phyloP scores from a whole-genome alignment of 257 asterid genomes.

The Primulina eburnea region DNA sequence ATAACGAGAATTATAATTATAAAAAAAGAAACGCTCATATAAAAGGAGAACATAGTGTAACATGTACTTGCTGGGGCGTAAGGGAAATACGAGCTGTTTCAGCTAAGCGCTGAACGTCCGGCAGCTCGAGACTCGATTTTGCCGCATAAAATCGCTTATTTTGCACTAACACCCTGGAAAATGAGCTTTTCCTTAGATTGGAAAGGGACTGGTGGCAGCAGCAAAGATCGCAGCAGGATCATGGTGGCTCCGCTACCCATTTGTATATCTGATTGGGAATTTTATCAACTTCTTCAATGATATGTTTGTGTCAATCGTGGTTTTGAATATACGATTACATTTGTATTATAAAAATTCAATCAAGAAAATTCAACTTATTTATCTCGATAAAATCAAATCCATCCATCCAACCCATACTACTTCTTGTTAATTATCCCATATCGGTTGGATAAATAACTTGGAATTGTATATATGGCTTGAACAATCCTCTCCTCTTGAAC shows the following conservation, averaged over 20 bases:
- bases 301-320: no score
- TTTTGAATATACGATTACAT: no score
- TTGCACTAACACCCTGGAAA: neutral
- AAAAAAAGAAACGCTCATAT: neutral
- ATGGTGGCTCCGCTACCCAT: constrained; percentile 40
- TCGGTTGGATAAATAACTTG: no score
- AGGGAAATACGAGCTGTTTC: constrained; percentile 80
- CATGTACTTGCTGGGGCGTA: constrained; percentile 40
- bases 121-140: constrained; percentile 61
- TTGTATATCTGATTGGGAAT: neutral
- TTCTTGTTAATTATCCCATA: no score
- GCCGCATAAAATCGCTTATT: constrained; percentile 29
- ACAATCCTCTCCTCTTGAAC: no score
- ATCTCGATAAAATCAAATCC: no score
- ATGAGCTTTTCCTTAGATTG: constrained; percentile 20
- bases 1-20: neutral
- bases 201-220: constrained; percentile 12
- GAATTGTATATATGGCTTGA: no score
- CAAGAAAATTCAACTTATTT: no score
- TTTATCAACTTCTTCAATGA: no score
- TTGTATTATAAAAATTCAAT: no score
- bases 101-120: constrained; percentile 65
- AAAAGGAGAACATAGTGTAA: neutral
- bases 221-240: constrained; percentile 29
- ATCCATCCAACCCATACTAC: no score